Evolutionary conservation across 2,329 filamentous ascomycete genomes (phyloP).

Genomic region (Aspergillus intermedius): DNA sequence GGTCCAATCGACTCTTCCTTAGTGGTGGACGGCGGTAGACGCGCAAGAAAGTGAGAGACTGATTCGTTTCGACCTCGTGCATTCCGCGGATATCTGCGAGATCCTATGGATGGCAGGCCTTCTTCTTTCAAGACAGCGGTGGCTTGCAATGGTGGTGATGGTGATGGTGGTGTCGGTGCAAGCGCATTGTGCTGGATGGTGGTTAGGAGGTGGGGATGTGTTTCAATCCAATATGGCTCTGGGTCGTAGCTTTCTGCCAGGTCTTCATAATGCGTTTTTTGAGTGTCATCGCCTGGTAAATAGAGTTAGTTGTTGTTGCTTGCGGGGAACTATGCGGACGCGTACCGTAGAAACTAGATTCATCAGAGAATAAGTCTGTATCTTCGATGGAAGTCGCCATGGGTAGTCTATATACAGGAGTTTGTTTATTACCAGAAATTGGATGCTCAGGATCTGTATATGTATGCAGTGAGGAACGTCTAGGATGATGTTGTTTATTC

Average conservation of each 20-base stretch:
- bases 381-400: not conserved
- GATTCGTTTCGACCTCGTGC: slow-evolving; percentile 47
- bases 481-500: too few species aligned
- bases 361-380: slow-evolving; percentile 31
- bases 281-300: slow-evolving; percentile 50
- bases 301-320: slow-evolving; percentile 1
- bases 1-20: slow-evolving; percentile 40
- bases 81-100: slow-evolving; percentile 3
- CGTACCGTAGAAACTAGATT: slow-evolving; percentile 42
- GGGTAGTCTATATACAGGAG: not conserved
- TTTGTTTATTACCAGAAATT: too few species aligned
- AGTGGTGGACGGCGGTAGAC: slow-evolving; percentile 63
- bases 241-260: slow-evolving; percentile 48
- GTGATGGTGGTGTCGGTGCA: not conserved
- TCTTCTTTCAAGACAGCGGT: not conserved
- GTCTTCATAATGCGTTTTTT: slow-evolving; percentile 43
- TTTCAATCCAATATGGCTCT: slow-evolving; percentile 43
- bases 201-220: slow-evolving; percentile 24
- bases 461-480: too few species aligned
- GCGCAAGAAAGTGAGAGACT: slow-evolving; percentile 57
- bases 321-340: not conserved
- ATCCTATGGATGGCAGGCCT: too few species aligned
- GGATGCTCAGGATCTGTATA: too few species aligned
- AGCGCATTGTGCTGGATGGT: slow-evolving; percentile 23
- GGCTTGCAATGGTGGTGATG: not conserved